Percentiles rank a stretch among this genome's conserved stretches.
These are phyloP conservation scores for Mycena galopus DNA, from an alignment of 768 basidiomycete genomes.

Conservation along the genomic window DNA sequence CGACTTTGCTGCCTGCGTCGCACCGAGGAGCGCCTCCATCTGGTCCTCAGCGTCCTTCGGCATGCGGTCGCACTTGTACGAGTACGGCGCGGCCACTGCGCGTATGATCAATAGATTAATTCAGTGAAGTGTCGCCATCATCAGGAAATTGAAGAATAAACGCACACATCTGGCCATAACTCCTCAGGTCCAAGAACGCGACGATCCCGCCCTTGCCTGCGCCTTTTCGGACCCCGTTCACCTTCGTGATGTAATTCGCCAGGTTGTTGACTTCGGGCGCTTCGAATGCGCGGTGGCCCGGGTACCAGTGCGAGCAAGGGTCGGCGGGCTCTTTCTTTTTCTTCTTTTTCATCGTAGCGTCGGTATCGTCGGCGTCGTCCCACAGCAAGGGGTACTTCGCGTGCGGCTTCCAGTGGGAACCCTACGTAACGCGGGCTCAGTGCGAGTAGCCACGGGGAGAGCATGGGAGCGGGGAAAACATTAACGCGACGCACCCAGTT, in stretches of 20 bases:
- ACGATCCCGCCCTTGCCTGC: slow-evolving; percentile 48
- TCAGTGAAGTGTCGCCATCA: no score
- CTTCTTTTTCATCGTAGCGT: slow-evolving; percentile 36
- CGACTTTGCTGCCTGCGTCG: slow-evolving; percentile 65
- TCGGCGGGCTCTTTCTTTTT: slow-evolving; percentile 49
- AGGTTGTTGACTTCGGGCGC: slow-evolving; percentile 83
- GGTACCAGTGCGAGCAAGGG: slow-evolving; percentile 83
- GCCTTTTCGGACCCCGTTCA: slow-evolving; percentile 40
- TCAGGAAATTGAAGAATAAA: no score
- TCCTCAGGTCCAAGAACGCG: slow-evolving; percentile 81
- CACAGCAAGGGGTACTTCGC: slow-evolving; percentile 38
- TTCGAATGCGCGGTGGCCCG: slow-evolving; percentile 81
- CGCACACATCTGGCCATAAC: slow-evolving; percentile 87
- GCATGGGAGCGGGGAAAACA: neutral
- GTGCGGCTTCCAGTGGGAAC: slow-evolving; percentile 75
- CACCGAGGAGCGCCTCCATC: slow-evolving; percentile 78
- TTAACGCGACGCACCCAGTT: slow-evolving; percentile 71
- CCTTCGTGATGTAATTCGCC: slow-evolving; percentile 71
- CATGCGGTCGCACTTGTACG: slow-evolving; percentile 54
- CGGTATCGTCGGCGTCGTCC: slow-evolving; percentile 21
- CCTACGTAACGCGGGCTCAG: slow-evolving; percentile 54
- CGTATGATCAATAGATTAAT: neutral
- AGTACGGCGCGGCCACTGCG: slow-evolving; percentile 86
- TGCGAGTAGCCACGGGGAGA: neutral
- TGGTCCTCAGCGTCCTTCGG: slow-evolving; percentile 83